phyloP scores from a whole-genome alignment of 2,329 filamentous ascomycete species.

The Neoascochyta sp. region DNA sequence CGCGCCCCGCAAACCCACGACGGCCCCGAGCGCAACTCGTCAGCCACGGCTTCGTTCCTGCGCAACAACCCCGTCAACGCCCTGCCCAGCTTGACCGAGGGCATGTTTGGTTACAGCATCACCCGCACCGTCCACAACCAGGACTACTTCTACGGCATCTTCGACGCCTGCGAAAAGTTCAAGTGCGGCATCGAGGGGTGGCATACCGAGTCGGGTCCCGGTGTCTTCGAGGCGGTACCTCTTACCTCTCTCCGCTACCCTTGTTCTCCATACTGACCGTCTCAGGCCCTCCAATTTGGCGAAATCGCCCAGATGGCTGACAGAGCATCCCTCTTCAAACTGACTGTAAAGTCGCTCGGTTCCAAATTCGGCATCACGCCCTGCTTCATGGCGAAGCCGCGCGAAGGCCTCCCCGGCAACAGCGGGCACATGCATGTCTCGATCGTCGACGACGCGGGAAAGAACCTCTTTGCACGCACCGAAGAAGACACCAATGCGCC shows the following conservation, averaged over 20 bases:
- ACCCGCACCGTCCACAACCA: slow-evolving; percentile 85
- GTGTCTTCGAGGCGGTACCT: slow-evolving; percentile 83
- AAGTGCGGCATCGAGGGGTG: slow-evolving; percentile 83
- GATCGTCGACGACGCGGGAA: slow-evolving; percentile 71
- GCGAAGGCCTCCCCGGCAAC: slow-evolving; percentile 86
- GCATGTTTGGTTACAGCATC: slow-evolving; percentile 94
- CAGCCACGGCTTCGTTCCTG: slow-evolving; percentile 71
- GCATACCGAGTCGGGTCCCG: slow-evolving; percentile 92
- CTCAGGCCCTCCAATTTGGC: slow-evolving; percentile 76
- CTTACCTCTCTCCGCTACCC: not conserved
- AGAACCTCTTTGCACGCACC: slow-evolving; percentile 78
- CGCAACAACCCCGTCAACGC: slow-evolving; percentile 66
- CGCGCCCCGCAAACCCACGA: slow-evolving; percentile 57
- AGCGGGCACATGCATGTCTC: slow-evolving; percentile 96
- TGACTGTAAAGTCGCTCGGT: slow-evolving; percentile 84
- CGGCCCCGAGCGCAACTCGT: slow-evolving; percentile 55
- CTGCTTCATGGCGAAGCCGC: slow-evolving; percentile 98
- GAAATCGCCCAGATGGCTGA: slow-evolving; percentile 90
- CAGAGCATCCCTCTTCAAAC: slow-evolving; percentile 88
- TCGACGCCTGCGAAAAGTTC: slow-evolving; percentile 74
- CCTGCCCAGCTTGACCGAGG: slow-evolving; percentile 80
- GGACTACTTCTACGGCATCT: slow-evolving; percentile 87
- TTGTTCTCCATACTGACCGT: slow-evolving; percentile 7
- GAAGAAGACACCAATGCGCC: slow-evolving; percentile 63
- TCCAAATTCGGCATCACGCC: slow-evolving; percentile 87